These are phyloP conservation scores for Trametes villosa DNA, from an alignment of 768 basidiomycete genomes.

Conservation along the genomic window DNA sequence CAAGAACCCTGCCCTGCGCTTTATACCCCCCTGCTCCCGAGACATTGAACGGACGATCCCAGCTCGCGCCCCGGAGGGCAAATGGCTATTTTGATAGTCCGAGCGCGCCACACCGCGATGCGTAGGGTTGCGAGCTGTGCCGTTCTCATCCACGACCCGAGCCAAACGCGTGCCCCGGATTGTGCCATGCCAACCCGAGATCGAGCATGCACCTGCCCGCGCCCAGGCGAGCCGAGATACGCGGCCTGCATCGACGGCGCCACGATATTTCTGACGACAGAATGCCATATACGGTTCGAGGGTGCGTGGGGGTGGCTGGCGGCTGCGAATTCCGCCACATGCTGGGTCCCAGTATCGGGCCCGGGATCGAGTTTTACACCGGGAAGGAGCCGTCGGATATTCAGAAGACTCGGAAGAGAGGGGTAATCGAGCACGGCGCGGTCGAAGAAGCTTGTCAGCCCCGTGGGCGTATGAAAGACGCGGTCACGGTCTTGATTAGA, in stretches of 20 bases:
- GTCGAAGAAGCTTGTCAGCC: no score
- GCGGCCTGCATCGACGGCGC: not conserved
- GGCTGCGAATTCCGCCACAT: no score
- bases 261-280: not conserved
- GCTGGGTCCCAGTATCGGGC: no score
- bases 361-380: no score
- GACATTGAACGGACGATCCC: not conserved
- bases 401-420: no score
- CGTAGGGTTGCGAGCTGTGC: not conserved
- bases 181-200: conserved; percentile 9
- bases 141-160: not conserved
- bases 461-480: no score
- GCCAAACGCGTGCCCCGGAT: not conserved
- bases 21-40: not conserved
- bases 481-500: no score
- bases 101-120: not conserved
- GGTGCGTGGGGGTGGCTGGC: not conserved
- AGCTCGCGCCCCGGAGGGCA: not conserved
- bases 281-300: not conserved
- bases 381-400: no score
- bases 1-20: not conserved
- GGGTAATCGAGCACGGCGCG: no score
- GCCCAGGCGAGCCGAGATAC: conserved; percentile 1
- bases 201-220: not conserved
- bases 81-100: not conserved